A percentile compares a stretch with the other conserved stretches of the same genome.
phyloP scores from a whole-genome alignment of 768 basidiomycete genomes.

The Infundibulicybe gibba region DNA sequence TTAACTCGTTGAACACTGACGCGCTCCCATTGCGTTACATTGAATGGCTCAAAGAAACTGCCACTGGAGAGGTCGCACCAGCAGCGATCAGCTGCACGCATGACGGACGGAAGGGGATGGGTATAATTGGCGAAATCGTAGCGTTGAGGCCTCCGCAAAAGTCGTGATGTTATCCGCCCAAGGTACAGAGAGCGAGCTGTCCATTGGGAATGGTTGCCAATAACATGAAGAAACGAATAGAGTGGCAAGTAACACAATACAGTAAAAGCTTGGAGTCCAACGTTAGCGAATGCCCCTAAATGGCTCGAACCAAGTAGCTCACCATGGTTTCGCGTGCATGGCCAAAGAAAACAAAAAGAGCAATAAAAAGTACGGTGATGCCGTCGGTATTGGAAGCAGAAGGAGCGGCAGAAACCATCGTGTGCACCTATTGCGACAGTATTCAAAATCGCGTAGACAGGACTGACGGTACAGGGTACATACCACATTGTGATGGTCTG shows the following conservation, averaged over 20 bases:
- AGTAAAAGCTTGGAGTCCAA: constrained; percentile 63
- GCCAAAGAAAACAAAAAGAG: constrained; percentile 76
- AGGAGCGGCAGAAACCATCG: constrained; percentile 82
- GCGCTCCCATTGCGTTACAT: constrained; percentile 72
- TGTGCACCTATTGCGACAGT: constrained; percentile 56
- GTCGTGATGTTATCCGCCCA: constrained; percentile 74
- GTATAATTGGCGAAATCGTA: constrained; percentile 37
- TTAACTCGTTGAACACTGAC: constrained; percentile 51
- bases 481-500: constrained; percentile 45
- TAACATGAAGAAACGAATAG: constrained; percentile 86
- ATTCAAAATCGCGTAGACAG: background rate
- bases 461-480: constrained; percentile 15
- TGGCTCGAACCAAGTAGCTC: constrained; percentile 18
- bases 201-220: constrained; percentile 78
- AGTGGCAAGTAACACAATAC: constrained; percentile 78
- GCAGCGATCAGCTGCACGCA: constrained; percentile 73
- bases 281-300: constrained; percentile 2
- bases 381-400: constrained; percentile 73
- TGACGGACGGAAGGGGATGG: constrained; percentile 46
- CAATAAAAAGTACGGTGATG: constrained; percentile 75
- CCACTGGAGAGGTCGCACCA: constrained; percentile 77
- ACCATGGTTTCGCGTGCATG: constrained; percentile 85
- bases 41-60: constrained; percentile 73
- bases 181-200: constrained; percentile 57
- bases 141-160: constrained; percentile 64